Conservation (phyloP, 495 filamentous ascomycete species). For the Rhizodiscina lignyota region DNA sequence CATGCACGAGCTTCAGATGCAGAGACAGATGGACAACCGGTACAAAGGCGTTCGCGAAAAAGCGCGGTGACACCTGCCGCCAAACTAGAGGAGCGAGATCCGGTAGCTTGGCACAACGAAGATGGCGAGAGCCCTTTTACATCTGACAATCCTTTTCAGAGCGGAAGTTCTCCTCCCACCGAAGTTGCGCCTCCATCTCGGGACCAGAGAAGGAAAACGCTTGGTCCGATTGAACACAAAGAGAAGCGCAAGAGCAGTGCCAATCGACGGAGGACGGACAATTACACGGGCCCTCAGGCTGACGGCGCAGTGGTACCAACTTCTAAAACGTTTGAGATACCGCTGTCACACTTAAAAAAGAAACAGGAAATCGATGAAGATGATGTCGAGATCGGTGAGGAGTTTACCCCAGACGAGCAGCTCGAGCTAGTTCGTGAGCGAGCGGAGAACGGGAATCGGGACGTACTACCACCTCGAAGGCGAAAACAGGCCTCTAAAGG, state of each 20-base stretch:
- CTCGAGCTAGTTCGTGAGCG: slow-evolving; percentile 53
- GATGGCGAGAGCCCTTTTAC: slow-evolving; percentile 50
- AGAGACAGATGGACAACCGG: slow-evolving; percentile 25
- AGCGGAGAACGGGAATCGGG: slow-evolving; percentile 24
- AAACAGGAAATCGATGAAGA: slow-evolving; percentile 31
- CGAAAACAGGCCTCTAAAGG: slow-evolving; percentile 8
- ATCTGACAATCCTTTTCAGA: slow-evolving; percentile 89
- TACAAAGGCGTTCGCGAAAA: slow-evolving; percentile 16
- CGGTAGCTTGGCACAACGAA: slow-evolving; percentile 5
- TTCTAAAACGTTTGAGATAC: slow-evolving; percentile 26
- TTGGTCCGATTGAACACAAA: slow-evolving; percentile 12
- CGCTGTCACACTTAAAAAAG: slow-evolving; percentile 16
- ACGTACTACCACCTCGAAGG: slow-evolving; percentile 16
- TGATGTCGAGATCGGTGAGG: slow-evolving; percentile 43
- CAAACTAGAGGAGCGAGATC: slow-evolving; percentile 20
- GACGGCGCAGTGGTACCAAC: slow-evolving; percentile 26
- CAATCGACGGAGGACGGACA: slow-evolving; percentile 23
- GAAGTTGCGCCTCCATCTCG: slow-evolving; percentile 18
- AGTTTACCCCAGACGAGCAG: slow-evolving; percentile 85
- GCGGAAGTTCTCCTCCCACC: slow-evolving; percentile 43
- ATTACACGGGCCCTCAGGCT: slow-evolving; percentile 13
- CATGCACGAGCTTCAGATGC: slow-evolving; percentile 33
- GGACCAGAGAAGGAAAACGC: slow-evolving; percentile 26
- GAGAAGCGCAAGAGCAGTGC: slow-evolving; percentile 32
- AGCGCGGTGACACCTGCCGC: slow-evolving; percentile 34